Evolutionary conservation across 805 yeast species (phyloP), one percentile per base, ranked within the genome.

Genomic region (Ogataea glucozyma): DNA sequence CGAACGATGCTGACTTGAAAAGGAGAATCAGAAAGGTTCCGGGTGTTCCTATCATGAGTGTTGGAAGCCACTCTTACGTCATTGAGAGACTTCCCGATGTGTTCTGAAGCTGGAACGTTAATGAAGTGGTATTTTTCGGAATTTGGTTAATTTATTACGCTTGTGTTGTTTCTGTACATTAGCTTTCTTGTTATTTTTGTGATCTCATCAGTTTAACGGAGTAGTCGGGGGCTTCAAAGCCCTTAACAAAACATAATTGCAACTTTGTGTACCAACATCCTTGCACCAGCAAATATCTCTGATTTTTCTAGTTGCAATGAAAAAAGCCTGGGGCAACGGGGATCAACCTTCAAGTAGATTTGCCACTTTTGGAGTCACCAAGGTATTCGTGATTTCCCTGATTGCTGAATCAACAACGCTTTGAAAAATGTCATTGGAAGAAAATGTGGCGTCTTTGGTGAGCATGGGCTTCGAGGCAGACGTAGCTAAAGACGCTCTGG

Each of bases 41-140:
- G 1, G 99, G 99, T 57, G 86, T 93, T 48, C 99, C 99, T 10
- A 72, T 93, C 26, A 81, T 93, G 95, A 88, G 96, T 67, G 99
- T 93, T 6, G 99, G 98, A 26, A 85, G 85, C 2, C 96, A 88
- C 63, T 72, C 89, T 1, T 93, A 91, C 62, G 96, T 87, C 26
- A 83, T 93, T 52, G 99, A 93, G 66, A 79, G 97, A 63, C 75
- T 93, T 45, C 99, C 99, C 2, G 97, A 90, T 64, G 96, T 86
- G n/a, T 85, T 85, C 59, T 85, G 61, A 33, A 6, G 13, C 17
- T 13, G 12, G n/a, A 23, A 13, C 29, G n/a, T 24, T 10, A 16
- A 10, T 18, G 8, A 11, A 27, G n/a, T 31, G 26, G 26, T 26
- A 12, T 12, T 20, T 8, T n/a, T n/a, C n/a, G 26, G 17, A 26